These are phyloP conservation scores for Paracorniculantispora psalliotae DNA, from an alignment of 2,329 filamentous ascomycete genomes.

Conservation along the genomic window DNA sequence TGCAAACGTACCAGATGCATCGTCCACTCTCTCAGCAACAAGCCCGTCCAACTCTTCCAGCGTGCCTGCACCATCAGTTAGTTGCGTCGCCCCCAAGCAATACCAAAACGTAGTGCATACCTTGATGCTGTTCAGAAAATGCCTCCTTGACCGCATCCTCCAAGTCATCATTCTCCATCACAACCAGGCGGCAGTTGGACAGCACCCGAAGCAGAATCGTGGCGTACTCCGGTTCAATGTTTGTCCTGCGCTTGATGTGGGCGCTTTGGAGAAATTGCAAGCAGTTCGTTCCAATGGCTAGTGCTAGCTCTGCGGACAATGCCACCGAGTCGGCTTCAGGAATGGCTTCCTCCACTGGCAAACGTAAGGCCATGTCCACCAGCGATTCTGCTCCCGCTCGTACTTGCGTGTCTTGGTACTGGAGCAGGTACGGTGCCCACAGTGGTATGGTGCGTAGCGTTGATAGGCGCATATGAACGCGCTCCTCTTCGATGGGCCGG, in stretches of 20 bases:
- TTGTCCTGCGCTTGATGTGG: slow-evolving; percentile 37
- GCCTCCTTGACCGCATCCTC: slow-evolving; percentile 26
- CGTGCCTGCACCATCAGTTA: slow-evolving; percentile 28
- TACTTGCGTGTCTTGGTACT: slow-evolving; percentile 40
- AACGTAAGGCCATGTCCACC: slow-evolving; percentile 40
- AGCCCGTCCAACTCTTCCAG: slow-evolving; percentile 47
- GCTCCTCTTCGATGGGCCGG: slow-evolving; percentile 24
- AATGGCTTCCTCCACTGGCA: slow-evolving; percentile 24
- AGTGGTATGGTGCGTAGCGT: slow-evolving; percentile 28
- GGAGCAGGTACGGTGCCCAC: slow-evolving; percentile 50
- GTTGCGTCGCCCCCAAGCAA: too few species aligned
- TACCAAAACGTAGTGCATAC: slow-evolving; percentile 23
- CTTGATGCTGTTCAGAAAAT: slow-evolving; percentile 23
- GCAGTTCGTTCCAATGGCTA: slow-evolving; percentile 40
- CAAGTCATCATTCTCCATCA: slow-evolving; percentile 28
- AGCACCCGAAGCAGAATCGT: slow-evolving; percentile 38
- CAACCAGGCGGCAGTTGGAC: slow-evolving; percentile 37
- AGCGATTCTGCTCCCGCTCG: slow-evolving; percentile 39
- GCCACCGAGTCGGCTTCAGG: slow-evolving; percentile 1
- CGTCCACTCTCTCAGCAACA: slow-evolving; percentile 53
- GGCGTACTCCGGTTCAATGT: slow-evolving; percentile 40
- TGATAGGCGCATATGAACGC: slow-evolving; percentile 17
- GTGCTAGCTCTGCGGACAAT: slow-evolving; percentile 23
- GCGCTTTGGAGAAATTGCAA: slow-evolving; percentile 43
- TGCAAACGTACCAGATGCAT: slow-evolving; percentile 57